A percentile compares a stretch with the other conserved stretches of the same genome.
phyloP scores from a whole-genome alignment of 306 rosid species.

The Carpinus viminea region DNA sequence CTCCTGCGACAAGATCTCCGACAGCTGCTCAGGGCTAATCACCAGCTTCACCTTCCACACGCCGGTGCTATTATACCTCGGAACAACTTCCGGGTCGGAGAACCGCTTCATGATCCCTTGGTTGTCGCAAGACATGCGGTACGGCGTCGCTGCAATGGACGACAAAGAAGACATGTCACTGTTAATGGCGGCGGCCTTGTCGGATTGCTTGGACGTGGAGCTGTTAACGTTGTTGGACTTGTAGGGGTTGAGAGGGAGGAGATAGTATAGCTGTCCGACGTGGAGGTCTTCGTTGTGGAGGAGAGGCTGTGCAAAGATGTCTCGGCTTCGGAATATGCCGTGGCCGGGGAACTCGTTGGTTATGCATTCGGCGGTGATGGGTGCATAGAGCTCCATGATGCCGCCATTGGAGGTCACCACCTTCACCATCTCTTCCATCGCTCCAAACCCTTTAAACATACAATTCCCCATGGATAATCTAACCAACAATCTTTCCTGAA shows the following conservation, averaged over 20 bases:
- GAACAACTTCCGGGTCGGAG: conserved; percentile 55
- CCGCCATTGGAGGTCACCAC: conserved; percentile 69
- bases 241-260: conserved; percentile 66
- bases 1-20: conserved; percentile 73
- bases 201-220: neutral
- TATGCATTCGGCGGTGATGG: conserved; percentile 57
- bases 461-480: conserved; percentile 66
- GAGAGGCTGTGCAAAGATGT: conserved; percentile 51
- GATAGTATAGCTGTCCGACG: conserved; percentile 57
- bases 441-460: conserved; percentile 50
- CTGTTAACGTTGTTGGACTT: neutral
- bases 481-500: neutral
- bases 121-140: conserved; percentile 60
- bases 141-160: conserved; percentile 41
- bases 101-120: conserved; percentile 19
- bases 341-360: conserved; percentile 70
- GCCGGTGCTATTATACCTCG: conserved; percentile 57
- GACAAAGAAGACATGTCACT: neutral
- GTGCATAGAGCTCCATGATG: conserved; percentile 67
- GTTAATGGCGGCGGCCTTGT: neutral
- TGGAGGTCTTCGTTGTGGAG: conserved; percentile 56
- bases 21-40: conserved; percentile 66
- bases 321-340: conserved; percentile 53
- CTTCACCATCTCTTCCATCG: conserved; percentile 40
- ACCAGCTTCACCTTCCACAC: conserved; percentile 91